Evolutionary conservation across 345 rosid species (phyloP), one percentile per base, ranked within the genome.

Genomic region (Trapa incisa): DNA sequence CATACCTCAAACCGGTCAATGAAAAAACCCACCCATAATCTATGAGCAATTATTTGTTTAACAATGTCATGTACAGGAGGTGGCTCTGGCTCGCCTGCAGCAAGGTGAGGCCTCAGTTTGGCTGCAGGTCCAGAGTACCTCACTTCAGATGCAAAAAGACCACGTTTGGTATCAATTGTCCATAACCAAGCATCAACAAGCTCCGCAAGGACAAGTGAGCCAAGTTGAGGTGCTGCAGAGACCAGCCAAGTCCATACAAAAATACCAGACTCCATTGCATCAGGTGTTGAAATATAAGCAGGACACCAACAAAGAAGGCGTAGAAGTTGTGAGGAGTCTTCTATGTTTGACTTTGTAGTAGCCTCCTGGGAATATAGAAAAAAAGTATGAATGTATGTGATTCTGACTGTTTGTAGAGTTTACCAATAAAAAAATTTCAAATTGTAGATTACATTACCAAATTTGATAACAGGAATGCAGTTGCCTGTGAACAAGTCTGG

Each of bases 231-330:
- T 74, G 99, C 96, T 69, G 97, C 91, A 71, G 99, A 89, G 77
- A 95, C 97, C 79, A 95, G 76, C 99, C 99, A 95, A 67, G 97
- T 89, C 99, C 99, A 95, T 69, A 89, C 83, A 74, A 91, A 95
- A 77, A 91, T 87, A 61, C 99, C 97, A 62, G 96, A 89, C 75
- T 91, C 99, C 97, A 95, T 89, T 56, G 93, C 96, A 76, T 91
- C 96, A 50, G 87, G 89, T 39, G 93, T 86, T 64, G 93, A 89
- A 74, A 95, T 85, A 82, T 87, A 95, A 45, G 99, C 99, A 64
- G 99, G 99, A 84, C 93, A 95, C 99, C 97, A 95, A 78, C 99
- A 95, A 69, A 95, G 94, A 73, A 95, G 96, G 69, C 96, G 95
- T 67, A 95, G 75, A 77, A 95, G 89, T 67, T 91, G 99, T 47